These are phyloP conservation scores for Psophocarpus tetragonolobus DNA, from an alignment of 306 rosid genomes.

Conservation along the genomic window DNA sequence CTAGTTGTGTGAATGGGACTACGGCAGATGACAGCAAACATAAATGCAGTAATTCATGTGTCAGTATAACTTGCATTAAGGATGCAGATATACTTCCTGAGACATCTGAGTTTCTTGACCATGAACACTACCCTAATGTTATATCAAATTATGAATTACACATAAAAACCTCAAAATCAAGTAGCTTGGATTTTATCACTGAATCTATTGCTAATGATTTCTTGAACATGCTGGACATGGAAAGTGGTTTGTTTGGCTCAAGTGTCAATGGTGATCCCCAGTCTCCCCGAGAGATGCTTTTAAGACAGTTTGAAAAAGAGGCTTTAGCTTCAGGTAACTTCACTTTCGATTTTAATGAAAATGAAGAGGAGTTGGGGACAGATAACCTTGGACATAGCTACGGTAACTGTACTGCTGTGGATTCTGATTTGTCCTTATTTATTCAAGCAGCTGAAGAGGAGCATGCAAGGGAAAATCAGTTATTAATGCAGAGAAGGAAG, in stretches of 20 bases:
- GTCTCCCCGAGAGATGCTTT: constrained; percentile 79
- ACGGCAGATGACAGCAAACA: constrained; percentile 28
- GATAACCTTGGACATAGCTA: constrained; percentile 11
- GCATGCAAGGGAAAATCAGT: constrained; percentile 46
- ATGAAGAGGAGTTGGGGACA: constrained; percentile 44
- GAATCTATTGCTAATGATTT: constrained; percentile 75
- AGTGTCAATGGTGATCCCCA: constrained; percentile 50
- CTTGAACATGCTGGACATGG: constrained; percentile 55
- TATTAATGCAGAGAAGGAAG: constrained; percentile 56
- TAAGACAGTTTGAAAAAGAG: constrained; percentile 74
- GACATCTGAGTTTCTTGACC: constrained; percentile 33
- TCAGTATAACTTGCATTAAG: constrained; percentile 36
- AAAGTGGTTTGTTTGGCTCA: constrained; percentile 44
- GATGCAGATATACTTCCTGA: constrained; percentile 37
- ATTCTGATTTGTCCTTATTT: constrained; percentile 57
- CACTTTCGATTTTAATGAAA: constrained; percentile 43
- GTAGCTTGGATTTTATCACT: constrained; percentile 57
- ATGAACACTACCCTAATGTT: constrained; percentile 30
- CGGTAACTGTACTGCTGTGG: constrained; percentile 34
- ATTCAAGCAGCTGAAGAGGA: constrained; percentile 64
- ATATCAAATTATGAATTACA: constrained; percentile 41
- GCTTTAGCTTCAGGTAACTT: constrained; percentile 48
- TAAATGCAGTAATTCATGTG: constrained; percentile 32
- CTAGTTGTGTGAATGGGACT: constrained; percentile 32
- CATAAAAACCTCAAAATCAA: constrained; percentile 45